A percentile compares a stretch with the other conserved stretches of the same genome.
Conservation (phyloP, 1,139 yeast genomes). For the Barnettozyma hawaiiensis region DNA sequence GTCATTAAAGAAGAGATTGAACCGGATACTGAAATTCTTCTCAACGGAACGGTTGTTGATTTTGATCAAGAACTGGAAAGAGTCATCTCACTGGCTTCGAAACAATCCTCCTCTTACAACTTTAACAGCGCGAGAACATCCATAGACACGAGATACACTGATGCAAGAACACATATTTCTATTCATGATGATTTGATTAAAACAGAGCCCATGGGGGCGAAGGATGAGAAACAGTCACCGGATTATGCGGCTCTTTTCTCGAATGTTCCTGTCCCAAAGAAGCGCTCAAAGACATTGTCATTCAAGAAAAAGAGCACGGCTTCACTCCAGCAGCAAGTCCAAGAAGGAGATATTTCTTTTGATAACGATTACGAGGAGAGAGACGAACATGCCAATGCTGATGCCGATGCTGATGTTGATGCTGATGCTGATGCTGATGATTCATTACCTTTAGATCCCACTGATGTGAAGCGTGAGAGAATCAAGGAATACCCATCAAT, state of each 20-base stretch:
- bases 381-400: not conserved
- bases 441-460: not conserved
- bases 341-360: not conserved
- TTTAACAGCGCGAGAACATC: slow-evolving; percentile 14
- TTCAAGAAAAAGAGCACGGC: slow-evolving; percentile 10
- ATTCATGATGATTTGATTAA: not conserved
- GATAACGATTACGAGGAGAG: slow-evolving; percentile 1
- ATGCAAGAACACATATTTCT: not conserved
- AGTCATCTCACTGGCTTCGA: slow-evolving; percentile 21
- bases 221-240: slow-evolving; percentile 19
- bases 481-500: slow-evolving; percentile 10
- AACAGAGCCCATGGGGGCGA: not conserved
- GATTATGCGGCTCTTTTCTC: slow-evolving; percentile 26
- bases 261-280: slow-evolving; percentile 19
- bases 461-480: not conserved
- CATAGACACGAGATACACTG: slow-evolving; percentile 4
- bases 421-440: too few relatives aligned
- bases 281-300: slow-evolving; percentile 16
- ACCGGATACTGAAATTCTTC: slow-evolving; percentile 1
- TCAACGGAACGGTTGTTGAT: slow-evolving; percentile 8
- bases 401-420: too few relatives aligned
- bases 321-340: not conserved
- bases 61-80: slow-evolving; percentile 20
- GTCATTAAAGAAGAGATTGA: slow-evolving; percentile 10
- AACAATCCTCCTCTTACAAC: slow-evolving; percentile 20